Evolutionary conservation across 177 flowering plant genomes (phyloP).

Genomic region (Tripterygium wilfordii): DNA sequence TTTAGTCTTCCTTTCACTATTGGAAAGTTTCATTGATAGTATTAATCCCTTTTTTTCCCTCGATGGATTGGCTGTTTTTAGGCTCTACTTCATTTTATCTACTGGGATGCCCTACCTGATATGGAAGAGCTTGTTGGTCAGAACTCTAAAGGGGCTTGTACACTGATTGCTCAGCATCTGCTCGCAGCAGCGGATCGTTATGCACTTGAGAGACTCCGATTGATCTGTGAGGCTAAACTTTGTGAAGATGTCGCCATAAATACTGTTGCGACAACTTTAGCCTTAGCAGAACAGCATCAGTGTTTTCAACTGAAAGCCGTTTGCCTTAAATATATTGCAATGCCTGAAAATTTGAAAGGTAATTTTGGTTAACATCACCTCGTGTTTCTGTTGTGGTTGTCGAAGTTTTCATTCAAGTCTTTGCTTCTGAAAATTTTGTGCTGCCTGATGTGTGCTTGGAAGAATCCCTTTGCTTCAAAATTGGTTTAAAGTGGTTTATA

Average conservation of each 20-base stretch:
- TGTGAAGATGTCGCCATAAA: constrained; percentile 50
- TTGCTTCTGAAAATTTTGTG: background rate
- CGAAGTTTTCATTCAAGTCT: too few species aligned
- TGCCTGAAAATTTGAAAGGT: constrained; percentile 36
- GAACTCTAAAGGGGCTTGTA: constrained; percentile 33
- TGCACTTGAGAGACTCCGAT: constrained; percentile 51
- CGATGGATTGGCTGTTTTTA: constrained; percentile 14
- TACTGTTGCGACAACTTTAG: constrained; percentile 60
- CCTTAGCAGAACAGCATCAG: constrained; percentile 64
- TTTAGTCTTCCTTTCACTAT: too few species aligned
- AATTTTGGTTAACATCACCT: background rate
- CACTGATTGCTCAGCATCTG: constrained; percentile 50
- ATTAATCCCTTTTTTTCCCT: background rate
- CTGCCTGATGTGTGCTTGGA: too few species aligned
- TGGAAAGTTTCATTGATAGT: background rate
- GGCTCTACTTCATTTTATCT: constrained; percentile 36
- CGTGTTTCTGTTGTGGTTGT: too few species aligned
- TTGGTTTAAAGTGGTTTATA: too few species aligned
- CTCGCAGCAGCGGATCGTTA: constrained; percentile 65
- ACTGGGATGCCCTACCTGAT: constrained; percentile 56
- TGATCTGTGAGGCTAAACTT: constrained; percentile 53
- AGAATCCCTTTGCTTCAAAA: too few species aligned
- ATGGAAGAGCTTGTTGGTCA: constrained; percentile 33
- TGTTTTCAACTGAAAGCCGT: constrained; percentile 48
- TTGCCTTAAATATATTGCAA: constrained; percentile 56